Evolutionary conservation across 1,139 yeast species (phyloP), one percentile per base, ranked within the genome.

Genomic region (Spathaspora sp.): DNA sequence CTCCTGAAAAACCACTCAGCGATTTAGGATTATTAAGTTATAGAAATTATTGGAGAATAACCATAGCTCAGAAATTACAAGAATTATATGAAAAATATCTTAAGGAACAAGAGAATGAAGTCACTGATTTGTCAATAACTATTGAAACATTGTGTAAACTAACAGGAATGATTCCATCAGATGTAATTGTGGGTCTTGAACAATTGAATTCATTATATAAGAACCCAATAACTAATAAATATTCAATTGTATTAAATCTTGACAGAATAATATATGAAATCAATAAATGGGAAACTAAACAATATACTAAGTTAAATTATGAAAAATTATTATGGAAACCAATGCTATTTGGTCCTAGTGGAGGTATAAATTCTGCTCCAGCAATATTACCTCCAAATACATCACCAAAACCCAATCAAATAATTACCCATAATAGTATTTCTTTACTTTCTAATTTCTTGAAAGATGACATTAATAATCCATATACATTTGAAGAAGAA

Each of bases 1-100:
- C 97, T 0, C 99, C 99, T 0, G 99, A 93, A 57, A 91, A 91
- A 59, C 98, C 99, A 0, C 72, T 93, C 45, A 85, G 95, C 56
- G 95, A 87, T 55, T 70, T 91, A 46, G 99, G 99, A 0, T 69
- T 90, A 42, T 67, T 88, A 27, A 87, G 97, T 53, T 93, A 93
- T 64, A 72, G 95, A 53, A 87, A 84, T 56, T 93, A 87, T 63
- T 93, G 99, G 98, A 84, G 80, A 55, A 67, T 82, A 1, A 72
- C 85, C 6, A 70, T 89, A 16, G 86, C 90, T 18, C 71, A 56
- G 37, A 62, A 64, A 43, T 56, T 72, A 38, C 56, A 55, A 38
- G 65, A 64, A 8, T 55, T 83, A 8, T 58, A 66, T 43, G 51
- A 55, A 0, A 61, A 56, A 39, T 64, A 63, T 7, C 42, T 63